These are phyloP conservation scores for Myxozyma geophila DNA, from an alignment of 805 yeast genomes.

Conservation along the genomic window DNA sequence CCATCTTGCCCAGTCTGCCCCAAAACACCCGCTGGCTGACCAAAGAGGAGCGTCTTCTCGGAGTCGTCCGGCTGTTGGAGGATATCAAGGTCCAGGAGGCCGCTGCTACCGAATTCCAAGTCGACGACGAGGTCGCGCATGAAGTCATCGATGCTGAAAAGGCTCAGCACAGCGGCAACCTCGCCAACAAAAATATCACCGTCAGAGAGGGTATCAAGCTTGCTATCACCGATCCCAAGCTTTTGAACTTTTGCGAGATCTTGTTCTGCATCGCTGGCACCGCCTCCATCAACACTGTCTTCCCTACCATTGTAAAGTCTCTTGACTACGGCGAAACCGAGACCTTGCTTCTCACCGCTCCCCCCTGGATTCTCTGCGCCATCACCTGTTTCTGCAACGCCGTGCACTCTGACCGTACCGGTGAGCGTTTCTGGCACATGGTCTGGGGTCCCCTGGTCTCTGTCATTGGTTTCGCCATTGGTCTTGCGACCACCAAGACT, in stretches of 20 bases:
- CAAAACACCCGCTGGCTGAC: conserved; percentile 53
- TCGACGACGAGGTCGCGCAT: conserved; percentile 3
- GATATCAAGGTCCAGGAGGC: conserved; percentile 49
- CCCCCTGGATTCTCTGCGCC: conserved; percentile 34
- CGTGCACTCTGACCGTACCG: conserved; percentile 31
- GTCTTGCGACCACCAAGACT: conserved; percentile 56
- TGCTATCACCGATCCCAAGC: conserved; percentile 39
- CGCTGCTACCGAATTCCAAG: conserved; percentile 15
- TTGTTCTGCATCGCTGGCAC: conserved; percentile 56
- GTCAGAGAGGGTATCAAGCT: conserved; percentile 18
- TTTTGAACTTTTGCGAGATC: conserved; percentile 30
- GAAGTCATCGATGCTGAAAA: conserved; percentile 7
- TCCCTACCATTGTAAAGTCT: conserved; percentile 61
- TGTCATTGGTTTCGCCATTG: conserved; percentile 54
- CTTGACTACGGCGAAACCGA: conserved; percentile 56
- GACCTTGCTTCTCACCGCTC: conserved; percentile 53
- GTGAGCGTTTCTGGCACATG: conserved; percentile 51
- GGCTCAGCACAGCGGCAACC: neutral
- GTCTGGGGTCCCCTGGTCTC: conserved; percentile 52
- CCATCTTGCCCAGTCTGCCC: conserved; percentile 59
- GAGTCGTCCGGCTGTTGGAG: conserved; percentile 47
- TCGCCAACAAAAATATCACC: neutral
- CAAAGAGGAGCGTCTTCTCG: conserved; percentile 53
- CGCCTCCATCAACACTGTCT: conserved; percentile 56
- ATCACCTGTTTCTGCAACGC: conserved; percentile 32